Conservation (phyloP, 768 basidiomycete species). For the Rossbeevera mucosa region DNA sequence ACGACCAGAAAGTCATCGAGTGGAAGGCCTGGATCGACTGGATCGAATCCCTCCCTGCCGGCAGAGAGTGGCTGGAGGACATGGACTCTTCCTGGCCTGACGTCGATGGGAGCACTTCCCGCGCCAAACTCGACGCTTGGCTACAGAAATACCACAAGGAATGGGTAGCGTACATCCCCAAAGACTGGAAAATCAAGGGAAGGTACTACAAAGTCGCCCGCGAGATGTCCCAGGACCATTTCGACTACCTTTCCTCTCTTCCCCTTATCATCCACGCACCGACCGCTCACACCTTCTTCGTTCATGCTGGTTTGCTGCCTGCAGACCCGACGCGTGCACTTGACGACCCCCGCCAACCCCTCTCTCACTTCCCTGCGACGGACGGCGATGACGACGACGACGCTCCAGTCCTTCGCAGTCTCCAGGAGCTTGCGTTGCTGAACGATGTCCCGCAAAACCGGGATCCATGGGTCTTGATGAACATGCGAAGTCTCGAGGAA, state of each 20-base stretch:
- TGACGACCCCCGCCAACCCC: constrained; percentile 58
- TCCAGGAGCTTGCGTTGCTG: constrained; percentile 70
- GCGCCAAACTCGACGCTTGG: constrained; percentile 34
- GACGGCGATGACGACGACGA: constrained; percentile 22
- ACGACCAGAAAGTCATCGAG: constrained; percentile 87
- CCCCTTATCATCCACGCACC: constrained; percentile 76
- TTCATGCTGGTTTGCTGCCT: constrained; percentile 80
- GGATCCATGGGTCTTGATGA: constrained; percentile 66
- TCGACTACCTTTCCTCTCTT: constrained; percentile 67
- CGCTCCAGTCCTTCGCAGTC: constrained; percentile 37
- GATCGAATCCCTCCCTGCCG: constrained; percentile 47
- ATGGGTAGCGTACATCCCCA: constrained; percentile 53
- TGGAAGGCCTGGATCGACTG: constrained; percentile 87
- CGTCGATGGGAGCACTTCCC: constrained; percentile 26
- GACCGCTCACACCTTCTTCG: constrained; percentile 67
- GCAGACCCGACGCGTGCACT: constrained; percentile 55
- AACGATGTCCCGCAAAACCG: constrained; percentile 68
- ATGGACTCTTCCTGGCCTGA: constrained; percentile 43
- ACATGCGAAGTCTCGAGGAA: constrained; percentile 36
- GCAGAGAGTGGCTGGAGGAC: constrained; percentile 50
- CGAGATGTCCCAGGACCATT: constrained; percentile 56
- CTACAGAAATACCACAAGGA: constrained; percentile 31
- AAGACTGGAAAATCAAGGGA: constrained; percentile 68
- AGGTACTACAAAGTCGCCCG: constrained; percentile 77
- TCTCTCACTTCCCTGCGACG: constrained; percentile 54